A percentile compares a stretch with the other conserved stretches of the same genome.
phyloP scores from a whole-genome alignment of 805 yeast species.

The Barnettozyma siamensis region DNA sequence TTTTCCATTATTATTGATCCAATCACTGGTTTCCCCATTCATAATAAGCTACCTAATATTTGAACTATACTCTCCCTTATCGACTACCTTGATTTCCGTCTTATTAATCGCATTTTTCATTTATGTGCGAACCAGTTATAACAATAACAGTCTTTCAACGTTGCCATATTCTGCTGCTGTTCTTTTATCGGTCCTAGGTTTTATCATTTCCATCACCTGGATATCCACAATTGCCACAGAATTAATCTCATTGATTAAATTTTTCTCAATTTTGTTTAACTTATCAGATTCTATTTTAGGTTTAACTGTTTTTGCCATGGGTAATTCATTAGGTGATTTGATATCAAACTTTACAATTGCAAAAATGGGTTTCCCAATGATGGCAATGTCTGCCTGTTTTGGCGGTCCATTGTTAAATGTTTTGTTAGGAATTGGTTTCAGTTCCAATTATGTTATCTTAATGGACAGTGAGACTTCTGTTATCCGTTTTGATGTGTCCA shows the following conservation, averaged over 20 bases:
- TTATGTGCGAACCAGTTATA: conserved; percentile 4
- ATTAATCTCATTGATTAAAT: conserved; percentile 60
- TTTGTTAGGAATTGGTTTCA: conserved; percentile 73
- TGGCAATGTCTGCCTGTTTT: conserved; percentile 93
- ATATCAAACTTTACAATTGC: conserved; percentile 82
- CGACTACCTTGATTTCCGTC: neutral
- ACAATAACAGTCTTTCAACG: neutral
- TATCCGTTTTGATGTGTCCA: conserved; percentile 34
- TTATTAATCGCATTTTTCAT: conserved; percentile 7
- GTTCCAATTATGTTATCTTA: conserved; percentile 46
- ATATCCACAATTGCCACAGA: conserved; percentile 43
- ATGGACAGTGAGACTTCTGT: conserved; percentile 6
- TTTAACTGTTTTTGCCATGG: conserved; percentile 84
- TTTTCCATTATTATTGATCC: conserved; percentile 24
- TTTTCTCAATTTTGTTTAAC: conserved; percentile 52
- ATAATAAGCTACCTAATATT: conserved; percentile 11
- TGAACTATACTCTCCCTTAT: neutral
- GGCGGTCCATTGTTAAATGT: conserved; percentile 86
- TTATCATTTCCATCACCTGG: conserved; percentile 63
- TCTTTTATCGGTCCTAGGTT: conserved; percentile 46
- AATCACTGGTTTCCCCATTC: conserved; percentile 28
- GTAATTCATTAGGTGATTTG: conserved; percentile 88
- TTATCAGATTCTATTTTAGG: conserved; percentile 82
- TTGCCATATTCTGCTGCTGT: conserved; percentile 1
- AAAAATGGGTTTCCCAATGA: conserved; percentile 76